Base-by-base conservation (phyloP, 1,284 basidiomycete genomes). In the Microbotryomycetes sp. region DNA sequence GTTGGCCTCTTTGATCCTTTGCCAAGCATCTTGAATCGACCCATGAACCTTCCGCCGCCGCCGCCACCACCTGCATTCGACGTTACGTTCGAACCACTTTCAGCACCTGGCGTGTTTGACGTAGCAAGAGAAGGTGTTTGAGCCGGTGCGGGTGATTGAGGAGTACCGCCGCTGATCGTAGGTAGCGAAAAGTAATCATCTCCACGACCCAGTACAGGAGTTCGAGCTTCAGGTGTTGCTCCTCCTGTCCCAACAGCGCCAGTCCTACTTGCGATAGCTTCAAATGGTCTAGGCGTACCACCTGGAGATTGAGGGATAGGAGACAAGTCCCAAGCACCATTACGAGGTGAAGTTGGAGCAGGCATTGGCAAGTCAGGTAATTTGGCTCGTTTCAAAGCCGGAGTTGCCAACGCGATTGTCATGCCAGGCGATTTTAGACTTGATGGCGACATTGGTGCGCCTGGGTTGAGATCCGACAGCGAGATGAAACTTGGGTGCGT, bases 401-500 rank as follows among this genome's bases (percentile, higher is more conserved):
- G 87, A 2, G 82, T 76, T 53, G 87, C 81, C 71, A 86, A 80
- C 0, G 83, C 80, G 2, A 86, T 82, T 30, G 81, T 79, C 59
- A 85, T 77, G 6, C 56, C 77, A 0, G 74, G 74, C 26, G 78
- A 76, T 0, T 72, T 71, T 15, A 68, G 75, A 23, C 62, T 67
- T 55, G 50, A 53, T 16, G 49, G 51, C 23, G 45, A 64, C 57
- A 54, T 59, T 71, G 67, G 53, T 72, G 62, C 6, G 72, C 73
- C 22, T 71, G 71, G 51, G 58, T 23, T 74, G 70, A 56, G 74
- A 63, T 42, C 71, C 65, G 45, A 70, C 42, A 78, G 73, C 2
- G 75, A 65, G 49, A 77, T 74, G 56, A 70, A 71, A 26, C 64
- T 70, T 0, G 75, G 74, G 5, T 71, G 70, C 1, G 74, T 69